Base-by-base conservation (phyloP, 139 green algal genomes). In the Cymbomonas tetramitiformis region DNA sequence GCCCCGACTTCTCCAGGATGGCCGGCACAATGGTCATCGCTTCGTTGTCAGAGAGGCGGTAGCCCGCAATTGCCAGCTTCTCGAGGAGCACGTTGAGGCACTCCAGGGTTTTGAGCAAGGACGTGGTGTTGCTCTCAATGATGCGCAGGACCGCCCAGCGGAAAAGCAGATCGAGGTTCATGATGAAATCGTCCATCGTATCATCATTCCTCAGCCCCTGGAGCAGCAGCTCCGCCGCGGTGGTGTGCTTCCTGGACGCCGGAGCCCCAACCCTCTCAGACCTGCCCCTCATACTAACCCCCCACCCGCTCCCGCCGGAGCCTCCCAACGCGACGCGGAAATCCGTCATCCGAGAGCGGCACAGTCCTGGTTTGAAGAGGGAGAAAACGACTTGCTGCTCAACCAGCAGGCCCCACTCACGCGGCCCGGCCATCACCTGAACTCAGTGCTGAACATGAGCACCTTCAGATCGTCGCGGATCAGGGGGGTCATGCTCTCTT, bases 1-100 rank as follows among this genome's bases (percentile, higher is more conserved):
- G 85, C 0, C 90, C 90, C 15, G 61, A 62, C 74, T 94, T 96
- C 58, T 98, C 90, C 29, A 94, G 77, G 43, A 98, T 36, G 12
- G 69, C 82, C 9, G 90, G 90, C 30, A 96, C 48, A 44, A 96
- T 72, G n/a, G 84, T 36, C 30, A 77, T 67, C 10, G 79, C 81
- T 56, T 98, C 90, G 33, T 82, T 78, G 15, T 97, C 88, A 12
- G 62, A 82, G 23, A 97, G 41, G 19, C 67, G 53, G 51, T 76
- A 72, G 0, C 49, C 65, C 31, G 65, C 12, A 2, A 18, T 43
- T 34, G 59, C 62, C 15, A 79, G 50, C 10, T 23, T 38, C 3
- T 59, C 44, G 9, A 74, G 23, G 18, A 76, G 47, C 5, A 38
- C 48, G 2, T 21, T 12, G 19, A 72, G 44, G 48, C 51, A 65